These are phyloP conservation scores for Umbelopsis sp. DNA, from an alignment of 192 early-diverging fungal species.

Conservation along the genomic window DNA sequence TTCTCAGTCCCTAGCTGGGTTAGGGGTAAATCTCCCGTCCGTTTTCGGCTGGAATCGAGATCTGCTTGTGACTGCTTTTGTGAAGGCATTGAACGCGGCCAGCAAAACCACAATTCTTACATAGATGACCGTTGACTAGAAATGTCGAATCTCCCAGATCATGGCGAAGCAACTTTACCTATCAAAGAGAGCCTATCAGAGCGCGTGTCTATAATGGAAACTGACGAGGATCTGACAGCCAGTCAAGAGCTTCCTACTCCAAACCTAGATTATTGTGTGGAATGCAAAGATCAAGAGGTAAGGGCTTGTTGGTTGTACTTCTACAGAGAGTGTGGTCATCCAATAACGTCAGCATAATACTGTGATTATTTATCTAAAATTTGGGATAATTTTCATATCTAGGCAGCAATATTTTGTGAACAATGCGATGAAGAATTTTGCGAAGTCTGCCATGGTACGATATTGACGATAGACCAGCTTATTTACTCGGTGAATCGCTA, in stretches of 20 bases:
- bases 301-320: not conserved
- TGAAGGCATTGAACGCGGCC: too few species aligned
- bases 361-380: not conserved
- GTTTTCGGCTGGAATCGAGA: too few species aligned
- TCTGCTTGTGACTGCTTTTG: too few species aligned
- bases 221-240: not conserved
- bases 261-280: constrained; percentile 80
- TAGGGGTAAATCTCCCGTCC: not conserved
- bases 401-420: constrained; percentile 74
- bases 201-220: constrained; percentile 20
- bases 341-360: not conserved
- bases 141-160: too few species aligned
- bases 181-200: constrained; percentile 36
- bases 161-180: not conserved
- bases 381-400: constrained; percentile 18
- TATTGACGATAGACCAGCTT: not conserved
- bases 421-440: constrained; percentile 92
- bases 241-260: constrained; percentile 30
- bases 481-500: not conserved
- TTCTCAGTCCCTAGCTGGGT: not conserved
- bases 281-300: constrained; percentile 81
- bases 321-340: constrained; percentile 13
- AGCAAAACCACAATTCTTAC: too few species aligned
- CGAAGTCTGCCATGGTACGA: constrained; percentile 77
- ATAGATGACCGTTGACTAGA: too few species aligned